phyloP scores from a whole-genome alignment of 2,329 filamentous ascomycete species.

The Aphanoascus verrucosus region DNA sequence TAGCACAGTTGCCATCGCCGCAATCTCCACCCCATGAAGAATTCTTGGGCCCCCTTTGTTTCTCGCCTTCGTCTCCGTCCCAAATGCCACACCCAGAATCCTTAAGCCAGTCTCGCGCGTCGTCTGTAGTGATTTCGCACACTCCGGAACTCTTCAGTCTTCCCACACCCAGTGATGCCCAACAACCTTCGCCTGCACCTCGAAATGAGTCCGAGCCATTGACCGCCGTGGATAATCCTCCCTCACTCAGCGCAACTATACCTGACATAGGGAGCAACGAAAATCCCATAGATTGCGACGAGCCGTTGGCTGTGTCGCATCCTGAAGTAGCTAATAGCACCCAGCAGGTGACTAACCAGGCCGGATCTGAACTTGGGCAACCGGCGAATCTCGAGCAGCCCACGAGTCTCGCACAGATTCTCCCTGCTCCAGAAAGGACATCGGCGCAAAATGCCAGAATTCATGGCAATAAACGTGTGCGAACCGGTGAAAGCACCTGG shows the following conservation, averaged over 20 bases:
- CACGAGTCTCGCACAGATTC: background rate
- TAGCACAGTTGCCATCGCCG: slow-evolving; percentile 9
- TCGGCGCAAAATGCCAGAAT: background rate
- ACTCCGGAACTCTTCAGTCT: background rate
- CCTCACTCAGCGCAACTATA: no score
- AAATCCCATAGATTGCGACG: background rate
- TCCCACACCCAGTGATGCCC: background rate
- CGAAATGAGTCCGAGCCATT: background rate
- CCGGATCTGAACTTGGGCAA: no score
- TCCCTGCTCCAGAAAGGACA: background rate
- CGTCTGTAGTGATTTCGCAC: background rate
- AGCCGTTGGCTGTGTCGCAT: background rate
- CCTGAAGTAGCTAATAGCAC: background rate
- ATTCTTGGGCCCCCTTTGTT: background rate
- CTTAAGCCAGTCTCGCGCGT: background rate
- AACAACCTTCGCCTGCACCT: background rate
- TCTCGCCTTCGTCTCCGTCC: background rate
- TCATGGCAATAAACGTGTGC: background rate
- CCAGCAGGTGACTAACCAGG: background rate
- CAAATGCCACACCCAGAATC: slow-evolving; percentile 1
- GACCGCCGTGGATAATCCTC: background rate
- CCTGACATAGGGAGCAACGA: background rate
- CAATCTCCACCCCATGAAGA: slow-evolving; percentile 2
- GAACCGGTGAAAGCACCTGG: background rate
- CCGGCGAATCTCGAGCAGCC: background rate